Evolutionary conservation across 116 monocot species (phyloP).

Genomic region (Dioscorea cayenensis): DNA sequence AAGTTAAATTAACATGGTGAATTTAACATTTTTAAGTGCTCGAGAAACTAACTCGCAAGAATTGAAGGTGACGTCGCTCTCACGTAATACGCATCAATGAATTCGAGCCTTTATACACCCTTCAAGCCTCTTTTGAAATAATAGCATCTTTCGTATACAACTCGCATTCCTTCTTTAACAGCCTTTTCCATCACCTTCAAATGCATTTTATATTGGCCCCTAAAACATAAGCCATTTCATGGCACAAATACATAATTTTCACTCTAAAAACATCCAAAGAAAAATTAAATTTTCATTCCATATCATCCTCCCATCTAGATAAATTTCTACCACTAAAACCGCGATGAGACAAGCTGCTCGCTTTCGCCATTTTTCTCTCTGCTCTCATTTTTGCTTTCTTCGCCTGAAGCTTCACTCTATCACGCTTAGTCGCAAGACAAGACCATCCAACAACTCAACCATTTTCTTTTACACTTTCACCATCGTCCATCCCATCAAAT

Average conservation of each 20-base stretch:
- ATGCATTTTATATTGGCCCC: conserved; percentile 93
- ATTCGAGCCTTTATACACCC: conserved; percentile 52
- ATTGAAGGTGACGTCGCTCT: too few relatives aligned
- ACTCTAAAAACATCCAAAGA: too few relatives aligned
- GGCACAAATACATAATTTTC: not conserved
- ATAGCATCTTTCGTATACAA: conserved; percentile 69
- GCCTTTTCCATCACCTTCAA: conserved; percentile 95
- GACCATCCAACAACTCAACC: conserved; percentile 52
- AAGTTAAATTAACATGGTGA: too few relatives aligned
- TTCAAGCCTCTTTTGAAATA: conserved; percentile 56
- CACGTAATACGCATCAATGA: too few relatives aligned
- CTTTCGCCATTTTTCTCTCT: too few relatives aligned
- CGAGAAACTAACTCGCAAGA: too few relatives aligned
- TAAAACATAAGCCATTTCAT: not conserved
- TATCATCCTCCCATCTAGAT: too few relatives aligned
- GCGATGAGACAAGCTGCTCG: too few relatives aligned
- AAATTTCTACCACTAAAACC: not conserved
- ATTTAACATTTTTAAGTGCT: too few relatives aligned
- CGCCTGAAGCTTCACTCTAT: conserved; percentile 77
- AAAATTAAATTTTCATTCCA: too few relatives aligned
- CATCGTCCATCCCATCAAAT: conserved; percentile 98
- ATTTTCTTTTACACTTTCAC: conserved; percentile 57
- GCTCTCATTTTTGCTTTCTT: conserved; percentile 90
- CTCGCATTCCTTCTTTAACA: conserved; percentile 84
- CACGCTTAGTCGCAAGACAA: too few relatives aligned